Evolutionary conservation across 192 early-diverging fungal species (phyloP).

Genomic region (Bifiguratus adelaidae): DNA sequence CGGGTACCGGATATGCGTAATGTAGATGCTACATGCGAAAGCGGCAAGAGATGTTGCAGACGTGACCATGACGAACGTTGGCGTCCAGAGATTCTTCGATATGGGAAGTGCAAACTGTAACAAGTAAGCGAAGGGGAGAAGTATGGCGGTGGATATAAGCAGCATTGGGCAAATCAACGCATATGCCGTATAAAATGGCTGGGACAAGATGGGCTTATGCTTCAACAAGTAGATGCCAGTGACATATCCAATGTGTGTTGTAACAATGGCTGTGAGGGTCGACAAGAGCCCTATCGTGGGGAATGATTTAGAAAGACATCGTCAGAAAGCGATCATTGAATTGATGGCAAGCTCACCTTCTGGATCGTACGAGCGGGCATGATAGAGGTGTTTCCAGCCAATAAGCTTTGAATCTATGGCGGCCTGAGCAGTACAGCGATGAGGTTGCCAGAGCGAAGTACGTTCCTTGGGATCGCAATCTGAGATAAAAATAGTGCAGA

Average conservation of each 20-base stretch:
- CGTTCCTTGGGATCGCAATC: too few relatives aligned
- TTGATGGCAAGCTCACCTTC: constrained; percentile 19
- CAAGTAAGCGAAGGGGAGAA: not conserved
- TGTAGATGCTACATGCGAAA: constrained; percentile 15
- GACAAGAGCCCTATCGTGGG: constrained; percentile 15
- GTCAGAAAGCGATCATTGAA: not conserved
- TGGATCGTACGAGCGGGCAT: constrained; percentile 22
- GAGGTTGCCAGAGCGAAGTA: constrained; percentile 4
- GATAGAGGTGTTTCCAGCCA: constrained; percentile 12
- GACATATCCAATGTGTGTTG: constrained; percentile 30
- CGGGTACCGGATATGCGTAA: constrained; percentile 12
- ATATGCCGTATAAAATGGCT: not conserved
- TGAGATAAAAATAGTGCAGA: too few relatives aligned
- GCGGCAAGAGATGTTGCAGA: constrained; percentile 11
- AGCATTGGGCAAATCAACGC: not conserved
- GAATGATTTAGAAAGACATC: not conserved
- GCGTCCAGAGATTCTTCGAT: constrained; percentile 43
- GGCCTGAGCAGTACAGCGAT: constrained; percentile 32
- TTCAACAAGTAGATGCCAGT: constrained; percentile 12
- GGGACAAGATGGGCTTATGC: not conserved
- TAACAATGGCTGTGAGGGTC: constrained; percentile 28
- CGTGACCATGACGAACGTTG: constrained; percentile 27
- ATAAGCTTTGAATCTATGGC: constrained; percentile 25
- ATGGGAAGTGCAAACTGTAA: constrained; percentile 26
- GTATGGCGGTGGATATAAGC: not conserved